Evolutionary conservation across 371 early-diverging fungal genomes (phyloP), one percentile per base, ranked within the genome.

Genomic region (Mortierella sp.): DNA sequence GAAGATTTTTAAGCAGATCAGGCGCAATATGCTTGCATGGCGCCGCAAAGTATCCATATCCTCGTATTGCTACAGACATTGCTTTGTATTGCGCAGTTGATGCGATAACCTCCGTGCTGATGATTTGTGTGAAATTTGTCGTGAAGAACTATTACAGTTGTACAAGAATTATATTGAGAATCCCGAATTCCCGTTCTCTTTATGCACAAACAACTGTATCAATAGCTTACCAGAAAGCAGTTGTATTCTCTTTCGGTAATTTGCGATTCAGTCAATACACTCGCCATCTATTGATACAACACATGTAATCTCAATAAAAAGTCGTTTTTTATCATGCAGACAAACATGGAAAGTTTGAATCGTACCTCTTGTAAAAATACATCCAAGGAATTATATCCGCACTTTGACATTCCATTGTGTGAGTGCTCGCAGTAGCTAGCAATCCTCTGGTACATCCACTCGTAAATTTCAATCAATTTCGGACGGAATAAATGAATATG

Each of bases 31-130:
- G 80, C 51, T 85, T 86, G 75, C 87, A 90, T 0, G 89, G 88
- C n/a, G 84, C 84, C 0, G 93, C 87, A 66, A 95, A 90, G 62
- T 90, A 88, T 0, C 95, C 95, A 40, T 92, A 86, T 12, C 92
- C 91, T 57, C 91, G 85, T 47, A 95, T 89, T 5, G 92, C 90
- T 3, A 90, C 83, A 2, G 94, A 91, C 37, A 91, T 74, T 26
- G 89, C 86, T 26, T 86, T 85, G 61, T 68, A 80, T 51, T 71
- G 81, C 26, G 81, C 67, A 0, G 54, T 42, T 6, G 81, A 75
- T 17, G 85, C 66, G n/a, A 82, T 69, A 13, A 83, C 75, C 2
- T 86, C 85, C 15, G 71, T 59, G 43, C 85, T 75, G 54, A 89
- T 61, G 12, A 76, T 62, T 10, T 74, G 74, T 8, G 82, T 75